Base-by-base conservation (phyloP, 1,284 basidiomycete genomes). In the Inonotus obliquus region DNA sequence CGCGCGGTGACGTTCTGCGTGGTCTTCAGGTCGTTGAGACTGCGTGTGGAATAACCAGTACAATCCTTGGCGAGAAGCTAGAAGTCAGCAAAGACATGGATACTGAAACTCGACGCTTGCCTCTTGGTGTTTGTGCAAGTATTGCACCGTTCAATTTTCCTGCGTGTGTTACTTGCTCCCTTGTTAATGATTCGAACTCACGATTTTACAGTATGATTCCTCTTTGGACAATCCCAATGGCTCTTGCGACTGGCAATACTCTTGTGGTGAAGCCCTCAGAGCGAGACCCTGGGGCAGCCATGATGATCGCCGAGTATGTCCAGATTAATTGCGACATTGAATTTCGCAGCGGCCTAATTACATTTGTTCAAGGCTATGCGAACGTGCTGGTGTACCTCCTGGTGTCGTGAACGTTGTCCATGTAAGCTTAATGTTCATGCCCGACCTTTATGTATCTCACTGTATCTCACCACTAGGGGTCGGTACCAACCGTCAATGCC, bases 11-110 rank as follows among this genome's bases (percentile, higher is more conserved):
- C 73, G 84, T 99, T 44, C 84, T 95, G 11, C 91, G 96, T 48
- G 96, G 96, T 56, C 79, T 98, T 44, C 93, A 98, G 74, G 96
- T 99, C 7, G 95, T 97, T 29, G 96, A 99, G 73, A 86, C 87
- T 13, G 91, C 94, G 23, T 85, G 87, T 57, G 88, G 86, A 35
- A 88, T 95, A 67, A 94, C 96, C 0, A 87, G 87, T 0, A 89
- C 86, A 13, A 75, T 98, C 23, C 79, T 97, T 55, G 96, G 94
- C 2, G 91, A 97, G 66, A 94, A 95, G 71, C 77, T 98, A 59
- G 96, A 98, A 81, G 94, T 96, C 7, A 92, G 91, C 75, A 94
- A 89, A 75, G 95, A 98, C 71, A 99, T 98, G 96, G 96, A 98
- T 73, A 98, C 96, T 9, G 88, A 92, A 64, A 88, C 89, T 23